These are phyloP conservation scores for Parasitella parasitica DNA, from an alignment of 371 early-diverging fungal species.

Conservation along the genomic window DNA sequence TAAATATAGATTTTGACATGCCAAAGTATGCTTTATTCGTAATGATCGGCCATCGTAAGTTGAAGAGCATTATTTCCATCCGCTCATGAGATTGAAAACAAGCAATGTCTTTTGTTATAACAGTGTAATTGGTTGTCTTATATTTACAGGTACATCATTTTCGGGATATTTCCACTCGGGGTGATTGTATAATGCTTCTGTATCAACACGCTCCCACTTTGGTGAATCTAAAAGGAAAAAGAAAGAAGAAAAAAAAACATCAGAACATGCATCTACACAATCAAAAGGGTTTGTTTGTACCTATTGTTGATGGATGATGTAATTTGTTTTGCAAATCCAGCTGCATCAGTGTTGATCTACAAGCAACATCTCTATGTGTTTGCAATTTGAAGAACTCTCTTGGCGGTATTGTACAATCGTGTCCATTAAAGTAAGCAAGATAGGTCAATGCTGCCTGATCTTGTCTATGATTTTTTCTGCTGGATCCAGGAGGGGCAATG, in stretches of 20 bases:
- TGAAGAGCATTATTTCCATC: too few species aligned
- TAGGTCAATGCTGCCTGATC: conserved; percentile 67
- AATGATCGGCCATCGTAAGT: too few species aligned
- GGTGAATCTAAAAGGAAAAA: conserved; percentile 26
- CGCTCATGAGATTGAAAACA: too few species aligned
- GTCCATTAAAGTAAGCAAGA: conserved; percentile 46
- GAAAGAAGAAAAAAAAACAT: neutral
- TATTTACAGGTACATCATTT: conserved; percentile 35
- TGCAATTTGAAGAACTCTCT: conserved; percentile 32
- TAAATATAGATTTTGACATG: too few species aligned
- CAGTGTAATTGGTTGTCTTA: conserved; percentile 14
- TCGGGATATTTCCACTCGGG: conserved; percentile 53
- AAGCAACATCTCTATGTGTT: conserved; percentile 39
- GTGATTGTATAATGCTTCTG: conserved; percentile 38
- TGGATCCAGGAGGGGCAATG: conserved; percentile 66
- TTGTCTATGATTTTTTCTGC: conserved; percentile 62
- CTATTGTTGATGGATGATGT: conserved; percentile 39
- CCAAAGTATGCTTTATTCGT: too few species aligned
- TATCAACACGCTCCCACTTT: conserved; percentile 43
- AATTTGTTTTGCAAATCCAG: conserved; percentile 29
- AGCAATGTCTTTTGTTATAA: neutral
- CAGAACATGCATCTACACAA: too few species aligned
- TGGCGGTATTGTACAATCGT: conserved; percentile 31
- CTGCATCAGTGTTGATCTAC: conserved; percentile 29
- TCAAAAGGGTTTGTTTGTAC: conserved; percentile 11